phyloP scores from a whole-genome alignment of 1,139 yeast genomes.

The Protomyces inouyei region DNA sequence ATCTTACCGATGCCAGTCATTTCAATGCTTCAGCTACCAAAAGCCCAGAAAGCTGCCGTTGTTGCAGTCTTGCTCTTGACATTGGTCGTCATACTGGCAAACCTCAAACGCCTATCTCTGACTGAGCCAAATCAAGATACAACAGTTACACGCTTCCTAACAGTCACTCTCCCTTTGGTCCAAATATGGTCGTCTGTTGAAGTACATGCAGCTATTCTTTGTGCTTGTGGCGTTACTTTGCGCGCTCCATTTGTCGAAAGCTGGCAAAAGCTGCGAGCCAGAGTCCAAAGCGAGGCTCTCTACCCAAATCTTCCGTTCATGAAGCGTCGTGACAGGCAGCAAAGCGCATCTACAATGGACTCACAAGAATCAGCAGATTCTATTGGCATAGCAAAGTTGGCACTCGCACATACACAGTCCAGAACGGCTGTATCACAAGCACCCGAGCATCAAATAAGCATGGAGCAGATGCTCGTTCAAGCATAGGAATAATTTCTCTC shows the following conservation, averaged over 20 bases:
- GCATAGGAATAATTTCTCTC: background rate
- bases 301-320: background rate
- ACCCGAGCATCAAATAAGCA: background rate
- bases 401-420: background rate
- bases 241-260: background rate
- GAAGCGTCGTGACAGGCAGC: background rate
- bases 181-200: conserved; percentile 3
- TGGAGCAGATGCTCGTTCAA: background rate
- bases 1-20: background rate
- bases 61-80: background rate
- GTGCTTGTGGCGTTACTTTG: conserved; percentile 3
- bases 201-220: background rate
- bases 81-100: background rate
- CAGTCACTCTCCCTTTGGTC: background rate
- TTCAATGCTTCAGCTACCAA: background rate
- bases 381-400: background rate
- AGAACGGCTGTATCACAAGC: background rate
- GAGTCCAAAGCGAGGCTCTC: background rate
- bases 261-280: background rate
- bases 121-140: background rate
- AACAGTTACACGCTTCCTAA: background rate
- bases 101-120: background rate
- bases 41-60: background rate
- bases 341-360: background rate
- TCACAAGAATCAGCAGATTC: background rate